Evolutionary conservation across 768 basidiomycete genomes (phyloP), one percentile per base, ranked within the genome.

Genomic region (Pisolithus orientalis): DNA sequence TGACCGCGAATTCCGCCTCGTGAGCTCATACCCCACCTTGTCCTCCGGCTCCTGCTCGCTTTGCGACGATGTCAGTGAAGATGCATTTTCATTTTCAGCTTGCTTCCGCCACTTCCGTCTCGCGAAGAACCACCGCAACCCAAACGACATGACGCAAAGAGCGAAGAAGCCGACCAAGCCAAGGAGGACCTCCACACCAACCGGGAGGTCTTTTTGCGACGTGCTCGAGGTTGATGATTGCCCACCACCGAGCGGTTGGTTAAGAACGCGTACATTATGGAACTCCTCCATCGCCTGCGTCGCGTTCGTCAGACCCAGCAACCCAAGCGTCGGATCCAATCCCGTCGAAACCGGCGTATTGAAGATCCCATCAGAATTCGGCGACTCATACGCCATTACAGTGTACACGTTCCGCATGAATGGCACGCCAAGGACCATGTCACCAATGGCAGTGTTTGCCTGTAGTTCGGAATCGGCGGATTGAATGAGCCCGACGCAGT

Each of bases 371-470:
- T 73, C 59, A 0, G 65, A 39, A 44, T 70, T 60, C 2, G 83
- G 83, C 0, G 60, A 53, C 44, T 77, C 72, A 62, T 84, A 88
- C 1, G 83, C 83, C 77, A 90, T 78, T 56, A 92, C 87, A 11
- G 80, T 84, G 62, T 92, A 91, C 4, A 80, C 76, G 59, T 83
- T 90, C 10, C 86, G 76, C 59, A 91, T 69, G 63, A 91, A 91
- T 0, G 88, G 82, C 0, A 88, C 84, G 39, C 87, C 89, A 38
- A 91, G 80, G 52, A 91, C 73, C 70, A 91, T 83, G 64, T 90
- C 88, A 1, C 79, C 82, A 16, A 80, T 68, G 13, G 54, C 58
- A 4, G 70, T 65, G 14, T 57, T 52, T 0, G 73, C 57, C 2
- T 59, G 62, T 43, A 87, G 74, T 13, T 67, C 57, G 9, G 66